phyloP scores from a whole-genome alignment of 805 yeast species.

The Wickerhamiella lipophila region DNA sequence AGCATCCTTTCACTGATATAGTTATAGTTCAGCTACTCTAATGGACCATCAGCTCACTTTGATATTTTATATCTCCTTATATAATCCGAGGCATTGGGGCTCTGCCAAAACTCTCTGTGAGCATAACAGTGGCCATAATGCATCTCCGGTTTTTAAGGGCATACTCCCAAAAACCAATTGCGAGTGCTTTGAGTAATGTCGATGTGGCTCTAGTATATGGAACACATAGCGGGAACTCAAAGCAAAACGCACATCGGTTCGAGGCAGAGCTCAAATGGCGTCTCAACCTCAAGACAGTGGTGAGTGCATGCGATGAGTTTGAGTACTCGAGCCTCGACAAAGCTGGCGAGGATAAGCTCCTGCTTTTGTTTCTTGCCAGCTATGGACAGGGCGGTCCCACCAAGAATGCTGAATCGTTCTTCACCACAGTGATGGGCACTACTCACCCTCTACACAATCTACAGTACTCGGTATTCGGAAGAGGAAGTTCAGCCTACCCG shows the following conservation, averaged over 20 bases:
- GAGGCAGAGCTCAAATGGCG: constrained; percentile 62
- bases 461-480: constrained; percentile 53
- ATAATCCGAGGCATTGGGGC: no score
- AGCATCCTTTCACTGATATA: no score
- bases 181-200: not conserved
- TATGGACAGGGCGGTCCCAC: constrained; percentile 90
- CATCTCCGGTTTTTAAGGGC: not conserved
- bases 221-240: constrained; percentile 85
- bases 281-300: constrained; percentile 54
- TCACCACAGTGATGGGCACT: constrained; percentile 30
- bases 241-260: constrained; percentile 68
- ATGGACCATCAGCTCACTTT: no score
- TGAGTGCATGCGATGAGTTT: constrained; percentile 58
- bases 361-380: constrained; percentile 59
- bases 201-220: constrained; percentile 54
- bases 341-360: constrained; percentile 36
- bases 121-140: no score
- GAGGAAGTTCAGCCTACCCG: constrained; percentile 71
- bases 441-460: constrained; percentile 31
- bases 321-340: constrained; percentile 55
- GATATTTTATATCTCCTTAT: no score
- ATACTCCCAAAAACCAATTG: not conserved
- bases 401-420: constrained; percentile 43
- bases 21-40: no score
- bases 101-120: no score